These are phyloP conservation scores for Suillus cothurnatus DNA, from an alignment of 768 basidiomycete species.

Conservation along the genomic window DNA sequence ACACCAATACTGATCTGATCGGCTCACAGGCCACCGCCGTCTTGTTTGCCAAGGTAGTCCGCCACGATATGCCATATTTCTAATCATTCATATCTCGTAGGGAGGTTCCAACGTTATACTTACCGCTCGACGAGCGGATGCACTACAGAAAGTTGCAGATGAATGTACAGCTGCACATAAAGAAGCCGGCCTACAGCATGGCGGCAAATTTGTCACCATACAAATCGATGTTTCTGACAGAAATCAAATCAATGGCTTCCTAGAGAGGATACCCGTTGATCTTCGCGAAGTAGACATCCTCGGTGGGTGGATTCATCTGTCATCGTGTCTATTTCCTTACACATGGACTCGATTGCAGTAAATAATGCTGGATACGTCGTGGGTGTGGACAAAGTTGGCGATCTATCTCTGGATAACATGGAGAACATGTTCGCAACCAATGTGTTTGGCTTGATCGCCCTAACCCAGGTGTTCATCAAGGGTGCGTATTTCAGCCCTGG, in stretches of 20 bases:
- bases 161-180: conserved; percentile 71
- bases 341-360: conserved; percentile 34
- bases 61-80: background rate
- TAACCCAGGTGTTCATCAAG: conserved; percentile 76
- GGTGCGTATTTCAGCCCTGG: conserved; percentile 32
- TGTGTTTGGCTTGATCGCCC: conserved; percentile 81
- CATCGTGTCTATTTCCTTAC: background rate
- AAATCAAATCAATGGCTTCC: conserved; percentile 65
- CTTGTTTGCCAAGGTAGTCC: conserved; percentile 79
- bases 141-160: conserved; percentile 68
- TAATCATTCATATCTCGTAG: conserved; percentile 35
- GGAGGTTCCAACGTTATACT: conserved; percentile 89
- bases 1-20: conserved; percentile 4
- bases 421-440: conserved; percentile 83
- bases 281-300: conserved; percentile 81
- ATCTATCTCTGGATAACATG: conserved; percentile 74
- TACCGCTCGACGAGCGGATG: conserved; percentile 75
- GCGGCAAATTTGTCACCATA: conserved; percentile 76
- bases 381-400: conserved; percentile 86
- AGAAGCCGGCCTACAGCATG: conserved; percentile 67
- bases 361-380: conserved; percentile 91
- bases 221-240: conserved; percentile 83
- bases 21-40: conserved; percentile 73
- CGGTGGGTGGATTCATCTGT: conserved; percentile 47
- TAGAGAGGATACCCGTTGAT: conserved; percentile 69